Evolutionary conservation across 2,329 filamentous ascomycete species (phyloP), one percentile per base, ranked within the genome.

Genomic region (Albifimbria verrucaria): DNA sequence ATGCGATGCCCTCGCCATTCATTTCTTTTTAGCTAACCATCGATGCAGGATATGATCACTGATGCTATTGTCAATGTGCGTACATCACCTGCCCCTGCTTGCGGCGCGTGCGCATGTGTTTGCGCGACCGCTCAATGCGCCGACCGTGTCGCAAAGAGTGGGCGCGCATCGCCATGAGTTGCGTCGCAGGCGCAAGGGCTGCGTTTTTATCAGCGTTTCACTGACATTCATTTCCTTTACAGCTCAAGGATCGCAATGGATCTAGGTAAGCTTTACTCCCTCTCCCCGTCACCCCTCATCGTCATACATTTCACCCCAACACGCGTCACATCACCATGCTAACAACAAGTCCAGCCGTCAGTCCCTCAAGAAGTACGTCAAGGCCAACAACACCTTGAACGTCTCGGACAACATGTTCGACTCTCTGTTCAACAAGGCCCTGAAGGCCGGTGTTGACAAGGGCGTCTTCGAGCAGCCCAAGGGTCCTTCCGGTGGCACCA

Each of bases 391-490:
- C 73, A 72, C 66, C 55, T 68, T 79, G 63, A 72, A 70, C 54
- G 67, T 68, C 50, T 67, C 70, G 58, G 71, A 82, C 68, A 77
- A 77, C 65, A 83, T 83, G 81, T 85, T 85, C 73, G 81, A 81
- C 67, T 81, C 81, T 57, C 87, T 92, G 65, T 91, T 95, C 84
- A 94, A 94, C 85, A 88, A 88, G 73, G 90, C 90, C 51, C 80
- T 95, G 69, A 85, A 88, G 75, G 76, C 79, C 55, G 92, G 92
- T 72, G 91, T 92, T 64, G 90, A 95, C 67, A 92, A 88, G 80
- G 90, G 89, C 58, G 81, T 89, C 65, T 96, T 96, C 70, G 82
- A 86, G 68, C 91, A 93, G 72, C 92, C 92, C 67, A 96, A 96
- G 85, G 92, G 91, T 65, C 81, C 90, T 55, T 96, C 92, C 59